phyloP scores from a whole-genome alignment of 495 filamentous ascomycete species.

The Penicillium angulare region DNA sequence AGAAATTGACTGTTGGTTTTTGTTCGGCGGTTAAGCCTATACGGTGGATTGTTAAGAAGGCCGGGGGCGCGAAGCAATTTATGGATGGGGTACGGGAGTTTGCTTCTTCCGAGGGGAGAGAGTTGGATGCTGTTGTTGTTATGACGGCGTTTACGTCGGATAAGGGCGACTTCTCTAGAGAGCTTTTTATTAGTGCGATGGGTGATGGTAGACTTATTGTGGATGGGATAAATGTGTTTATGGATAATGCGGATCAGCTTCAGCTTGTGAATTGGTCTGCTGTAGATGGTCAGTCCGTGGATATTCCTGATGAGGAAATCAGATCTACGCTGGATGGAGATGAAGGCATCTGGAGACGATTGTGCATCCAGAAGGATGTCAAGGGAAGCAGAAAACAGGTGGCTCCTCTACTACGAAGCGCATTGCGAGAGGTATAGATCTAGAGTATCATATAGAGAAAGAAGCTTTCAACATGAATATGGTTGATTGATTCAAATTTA shows the following conservation, averaged over 20 bases:
- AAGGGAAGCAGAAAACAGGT: conserved; percentile 84
- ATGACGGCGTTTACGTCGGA: conserved; percentile 69
- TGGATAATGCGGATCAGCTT: conserved; percentile 44
- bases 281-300: conserved; percentile 40
- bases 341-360: conserved; percentile 26
- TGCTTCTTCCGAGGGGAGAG: conserved; percentile 43
- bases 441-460: not conserved
- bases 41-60: conserved; percentile 58
- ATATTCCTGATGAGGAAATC: conserved; percentile 34
- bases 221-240: conserved; percentile 54
- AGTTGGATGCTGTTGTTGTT: conserved; percentile 65
- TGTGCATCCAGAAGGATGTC: conserved; percentile 69
- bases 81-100: conserved; percentile 51
- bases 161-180: conserved; percentile 57
- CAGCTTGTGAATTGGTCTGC: conserved; percentile 55
- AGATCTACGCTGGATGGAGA: conserved; percentile 25
- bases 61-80: conserved; percentile 40
- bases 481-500: no score
- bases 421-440: not conserved
- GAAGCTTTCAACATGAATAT: no score
- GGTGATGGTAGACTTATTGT: conserved; percentile 39
- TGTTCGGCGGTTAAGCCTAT: conserved; percentile 70
- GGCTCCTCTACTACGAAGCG: conserved; percentile 49
- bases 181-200: conserved; percentile 68
- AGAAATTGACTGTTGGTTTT: conserved; percentile 63